These are phyloP conservation scores for Pelargonium citronellum DNA, from an alignment of 441 rosid genomes.

Conservation along the genomic window DNA sequence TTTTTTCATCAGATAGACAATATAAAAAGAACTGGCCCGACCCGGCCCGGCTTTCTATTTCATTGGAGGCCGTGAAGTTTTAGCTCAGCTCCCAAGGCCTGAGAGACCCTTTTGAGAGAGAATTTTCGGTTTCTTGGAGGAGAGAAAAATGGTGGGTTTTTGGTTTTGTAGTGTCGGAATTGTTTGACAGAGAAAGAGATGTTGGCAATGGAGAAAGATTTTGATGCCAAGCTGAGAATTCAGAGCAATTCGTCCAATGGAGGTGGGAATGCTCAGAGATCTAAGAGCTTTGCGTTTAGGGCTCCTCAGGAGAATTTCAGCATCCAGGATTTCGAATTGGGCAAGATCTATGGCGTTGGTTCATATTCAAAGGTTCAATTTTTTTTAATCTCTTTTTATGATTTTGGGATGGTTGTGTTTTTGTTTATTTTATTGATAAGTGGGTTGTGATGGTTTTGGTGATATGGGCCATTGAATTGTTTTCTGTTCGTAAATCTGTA, in stretches of 20 bases:
- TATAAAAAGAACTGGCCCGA: no score
- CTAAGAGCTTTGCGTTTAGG: slow-evolving; percentile 87
- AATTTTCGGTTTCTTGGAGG: neutral
- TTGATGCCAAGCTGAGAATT: slow-evolving; percentile 83
- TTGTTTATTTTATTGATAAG: slow-evolving; percentile 14
- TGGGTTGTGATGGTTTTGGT: slow-evolving; percentile 8
- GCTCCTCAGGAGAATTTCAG: slow-evolving; percentile 95
- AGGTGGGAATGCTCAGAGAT: slow-evolving; percentile 43
- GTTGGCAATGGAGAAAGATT: slow-evolving; percentile 94
- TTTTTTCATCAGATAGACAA: no score
- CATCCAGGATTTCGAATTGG: slow-evolving; percentile 86
- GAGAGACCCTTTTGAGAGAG: no score
- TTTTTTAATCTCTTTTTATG: neutral
- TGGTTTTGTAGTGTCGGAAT: no score
- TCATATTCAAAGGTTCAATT: slow-evolving; percentile 84
- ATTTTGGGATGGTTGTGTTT: slow-evolving; percentile 7
- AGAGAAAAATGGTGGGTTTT: neutral
- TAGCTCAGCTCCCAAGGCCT: no score
- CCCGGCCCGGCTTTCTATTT: no score
- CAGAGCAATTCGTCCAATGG: slow-evolving; percentile 42
- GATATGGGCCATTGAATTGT: slow-evolving; percentile 6
- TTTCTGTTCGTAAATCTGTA: neutral
- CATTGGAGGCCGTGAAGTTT: no score
- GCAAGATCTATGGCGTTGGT: slow-evolving; percentile 99
- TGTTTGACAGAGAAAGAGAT: slow-evolving; percentile 29